These are phyloP conservation scores for Mentha longifolia DNA, from an alignment of 257 asterid genomes.

Conservation along the genomic window DNA sequence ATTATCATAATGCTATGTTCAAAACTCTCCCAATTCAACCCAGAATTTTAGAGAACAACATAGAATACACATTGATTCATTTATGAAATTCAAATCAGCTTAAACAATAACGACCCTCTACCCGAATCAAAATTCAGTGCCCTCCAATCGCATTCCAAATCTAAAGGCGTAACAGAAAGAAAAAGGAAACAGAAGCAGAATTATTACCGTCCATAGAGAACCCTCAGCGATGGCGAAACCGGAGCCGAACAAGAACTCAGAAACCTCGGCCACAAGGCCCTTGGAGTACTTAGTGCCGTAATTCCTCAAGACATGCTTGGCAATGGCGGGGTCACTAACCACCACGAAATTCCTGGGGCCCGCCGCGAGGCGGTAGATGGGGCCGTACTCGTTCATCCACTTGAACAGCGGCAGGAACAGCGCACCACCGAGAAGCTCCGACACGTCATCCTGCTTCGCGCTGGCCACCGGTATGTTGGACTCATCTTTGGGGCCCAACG, in stretches of 20 bases:
- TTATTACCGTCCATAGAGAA: slow-evolving; percentile 85
- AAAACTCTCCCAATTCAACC: background rate
- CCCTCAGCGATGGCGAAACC: slow-evolving; percentile 99
- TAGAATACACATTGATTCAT: background rate
- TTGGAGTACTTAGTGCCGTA: slow-evolving; percentile 82
- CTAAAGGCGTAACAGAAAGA: too few relatives aligned
- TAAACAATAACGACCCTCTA: background rate
- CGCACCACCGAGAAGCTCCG: slow-evolving; percentile 90
- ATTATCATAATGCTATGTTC: background rate
- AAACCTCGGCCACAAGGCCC: slow-evolving; percentile 92
- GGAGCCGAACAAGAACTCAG: slow-evolving; percentile 94
- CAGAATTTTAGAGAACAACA: background rate
- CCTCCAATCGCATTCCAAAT: background rate
- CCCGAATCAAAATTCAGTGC: too few relatives aligned
- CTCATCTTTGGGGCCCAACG: slow-evolving; percentile 69
- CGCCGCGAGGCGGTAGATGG: slow-evolving; percentile 84
- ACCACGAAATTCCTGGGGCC: slow-evolving; percentile 84
- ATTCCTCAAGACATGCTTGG: slow-evolving; percentile 81
- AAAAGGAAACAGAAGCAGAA: background rate
- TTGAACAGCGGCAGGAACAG: slow-evolving; percentile 87
- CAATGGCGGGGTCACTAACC: slow-evolving; percentile 92
- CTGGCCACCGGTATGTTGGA: slow-evolving; percentile 85
- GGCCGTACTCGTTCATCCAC: slow-evolving; percentile 92
- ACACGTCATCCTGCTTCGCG: slow-evolving; percentile 87
- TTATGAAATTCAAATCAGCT: background rate